Conservation (phyloP, 192 early-diverging fungal species). For the Pilobolus umbonatus region DNA sequence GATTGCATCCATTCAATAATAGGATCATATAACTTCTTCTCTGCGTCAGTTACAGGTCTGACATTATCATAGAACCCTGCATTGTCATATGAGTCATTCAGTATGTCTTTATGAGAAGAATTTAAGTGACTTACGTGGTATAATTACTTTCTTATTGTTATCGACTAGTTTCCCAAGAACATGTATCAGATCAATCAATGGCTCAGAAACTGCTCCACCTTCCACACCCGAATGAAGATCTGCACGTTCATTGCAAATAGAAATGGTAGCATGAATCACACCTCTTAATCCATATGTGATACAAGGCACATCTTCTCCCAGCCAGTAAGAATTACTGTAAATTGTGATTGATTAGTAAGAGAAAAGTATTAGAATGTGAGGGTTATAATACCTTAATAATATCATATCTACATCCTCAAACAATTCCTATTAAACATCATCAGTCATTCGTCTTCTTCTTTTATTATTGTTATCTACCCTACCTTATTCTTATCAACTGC, state of each 20-base stretch:
- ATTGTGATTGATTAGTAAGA: slow-evolving; percentile 16
- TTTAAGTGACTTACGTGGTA: slow-evolving; percentile 45
- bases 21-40: slow-evolving; percentile 56
- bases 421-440: no score
- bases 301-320: slow-evolving; percentile 71
- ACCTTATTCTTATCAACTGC: slow-evolving; percentile 52
- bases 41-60: slow-evolving; percentile 43
- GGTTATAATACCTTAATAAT: slow-evolving; percentile 39
- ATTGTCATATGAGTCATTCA: background rate
- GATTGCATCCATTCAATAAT: slow-evolving; percentile 41
- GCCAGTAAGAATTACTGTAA: slow-evolving; percentile 73
- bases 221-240: slow-evolving; percentile 75
- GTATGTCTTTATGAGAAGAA: background rate
- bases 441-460: no score
- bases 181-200: slow-evolving; percentile 63
- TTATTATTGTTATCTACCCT: background rate
- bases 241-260: slow-evolving; percentile 40
- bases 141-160: slow-evolving; percentile 49
- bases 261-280: slow-evolving; percentile 60
- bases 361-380: slow-evolving; percentile 27
- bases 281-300: slow-evolving; percentile 77
- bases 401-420: slow-evolving; percentile 52
- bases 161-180: slow-evolving; percentile 52
- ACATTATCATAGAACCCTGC: slow-evolving; percentile 64
- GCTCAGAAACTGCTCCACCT: slow-evolving; percentile 71